Percentiles rank a stretch among this genome's conserved stretches.
These are phyloP conservation scores for Colletotrichum viniferum DNA, from an alignment of 2,329 filamentous ascomycete genomes.

Conservation along the genomic window DNA sequence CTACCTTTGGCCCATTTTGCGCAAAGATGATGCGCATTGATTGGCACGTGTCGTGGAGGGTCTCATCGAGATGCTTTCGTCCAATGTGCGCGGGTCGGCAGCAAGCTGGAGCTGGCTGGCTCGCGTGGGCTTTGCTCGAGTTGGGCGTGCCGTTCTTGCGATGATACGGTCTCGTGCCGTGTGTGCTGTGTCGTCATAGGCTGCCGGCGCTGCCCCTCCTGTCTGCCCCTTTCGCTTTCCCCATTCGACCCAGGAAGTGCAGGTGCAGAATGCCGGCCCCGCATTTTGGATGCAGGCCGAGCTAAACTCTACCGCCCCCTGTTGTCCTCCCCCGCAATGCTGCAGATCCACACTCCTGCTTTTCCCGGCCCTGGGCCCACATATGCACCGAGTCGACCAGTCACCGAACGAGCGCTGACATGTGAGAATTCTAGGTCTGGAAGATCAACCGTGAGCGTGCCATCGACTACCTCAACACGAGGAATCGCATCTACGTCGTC, in stretches of 20 bases:
- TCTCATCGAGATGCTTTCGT: constrained; percentile 5
- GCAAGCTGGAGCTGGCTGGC: background rate
- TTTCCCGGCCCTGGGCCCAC: background rate
- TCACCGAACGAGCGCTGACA: constrained; percentile 5
- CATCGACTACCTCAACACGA: constrained; percentile 98
- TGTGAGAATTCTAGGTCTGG: constrained; percentile 75
- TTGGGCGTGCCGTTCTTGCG: background rate
- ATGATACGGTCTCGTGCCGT: background rate
- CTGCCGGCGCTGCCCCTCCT: background rate
- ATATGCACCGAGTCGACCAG: background rate
- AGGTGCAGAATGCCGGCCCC: background rate
- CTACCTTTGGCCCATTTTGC: background rate
- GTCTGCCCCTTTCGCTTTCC: background rate
- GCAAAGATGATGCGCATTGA: background rate
- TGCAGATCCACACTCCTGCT: background rate
- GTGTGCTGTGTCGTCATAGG: constrained; percentile 9
- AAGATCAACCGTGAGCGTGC: constrained; percentile 99
- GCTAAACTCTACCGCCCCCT: constrained; percentile 1
- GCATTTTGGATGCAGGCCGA: constrained; percentile 1
- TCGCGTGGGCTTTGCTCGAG: too few species aligned
- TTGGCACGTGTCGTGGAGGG: background rate
- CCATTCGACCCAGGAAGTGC: background rate
- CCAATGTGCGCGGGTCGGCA: background rate
- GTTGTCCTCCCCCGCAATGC: background rate
- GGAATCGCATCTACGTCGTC: constrained; percentile 97